A percentile compares a stretch with the other conserved stretches of the same genome.
These are phyloP conservation scores for Solanum chmielewskii DNA, from an alignment of 257 asterid genomes.

Conservation along the genomic window DNA sequence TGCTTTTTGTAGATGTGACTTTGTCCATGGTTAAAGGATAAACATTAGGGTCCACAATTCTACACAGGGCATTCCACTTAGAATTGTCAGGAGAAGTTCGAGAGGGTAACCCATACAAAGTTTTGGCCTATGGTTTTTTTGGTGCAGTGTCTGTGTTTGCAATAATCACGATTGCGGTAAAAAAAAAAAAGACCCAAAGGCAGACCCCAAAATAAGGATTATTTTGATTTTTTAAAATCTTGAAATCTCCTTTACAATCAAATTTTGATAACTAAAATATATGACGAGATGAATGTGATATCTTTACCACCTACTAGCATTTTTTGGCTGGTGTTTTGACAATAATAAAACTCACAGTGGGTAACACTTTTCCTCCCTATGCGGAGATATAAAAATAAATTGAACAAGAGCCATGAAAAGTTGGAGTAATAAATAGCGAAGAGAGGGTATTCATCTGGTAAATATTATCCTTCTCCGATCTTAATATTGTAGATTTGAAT, in stretches of 20 bases:
- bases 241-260: background rate
- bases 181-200: background rate
- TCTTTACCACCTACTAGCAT: background rate
- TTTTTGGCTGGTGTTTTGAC: background rate
- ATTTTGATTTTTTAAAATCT: too few species aligned
- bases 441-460: background rate
- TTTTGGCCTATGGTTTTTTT: background rate
- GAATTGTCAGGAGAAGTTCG: background rate
- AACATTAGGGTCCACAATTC: background rate
- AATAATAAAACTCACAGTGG: background rate
- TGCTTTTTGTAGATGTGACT: background rate
- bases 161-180: background rate
- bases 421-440: background rate
- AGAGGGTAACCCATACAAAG: background rate
- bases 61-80: background rate
- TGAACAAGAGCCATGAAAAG: background rate
- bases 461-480: background rate
- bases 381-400: background rate
- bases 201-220: background rate
- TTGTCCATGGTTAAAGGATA: background rate
- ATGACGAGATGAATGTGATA: background rate
- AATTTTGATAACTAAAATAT: too few species aligned
- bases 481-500: background rate
- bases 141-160: background rate
- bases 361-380: background rate